Evolutionary conservation across 306 rosid genomes (phyloP), one percentile per base, ranked within the genome.

Genomic region (Prunus salicina): DNA sequence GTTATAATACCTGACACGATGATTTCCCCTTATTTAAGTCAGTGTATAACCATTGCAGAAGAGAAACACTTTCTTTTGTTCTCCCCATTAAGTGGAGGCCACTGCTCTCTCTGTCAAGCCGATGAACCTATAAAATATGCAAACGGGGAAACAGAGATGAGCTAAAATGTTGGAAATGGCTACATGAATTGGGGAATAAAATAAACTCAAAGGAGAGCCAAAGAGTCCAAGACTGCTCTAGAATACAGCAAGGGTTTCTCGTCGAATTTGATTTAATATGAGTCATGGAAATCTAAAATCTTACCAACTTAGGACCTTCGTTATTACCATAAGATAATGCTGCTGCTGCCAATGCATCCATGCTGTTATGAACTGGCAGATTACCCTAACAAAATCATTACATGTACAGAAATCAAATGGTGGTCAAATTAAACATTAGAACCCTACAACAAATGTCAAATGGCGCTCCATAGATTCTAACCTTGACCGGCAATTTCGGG

Each of bases 301-400:
- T 79, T 78, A 94, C 98, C 93, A 94, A 83, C 83, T 94, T 92
- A 58, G 98, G 98, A 51, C 96, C 97, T 76, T 94, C 93, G 20
- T 92, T 87, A 69, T 88, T 73, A 73, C 90, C 95, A 82, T 88
- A 94, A 65, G 96, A 90, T 60, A 94, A 84, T 15, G 98, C 97
- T n/a, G 95, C 95, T 74, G 95, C 97, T 20, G 97, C 97, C 88
- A 94, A 84, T 7, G 97, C 97, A 69, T 94, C 98, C 97, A 94
- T 90, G 83, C 97, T 92, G 71, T 92, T 94, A 84, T 94, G 97
- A 82, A 94, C 81, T 10, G 98, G 97, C 52, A 92, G 88, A 88
- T 88, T 89, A 81, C 97, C 98, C 98, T 94, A 74, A 64, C 76
- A 89, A 82, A 69, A 73, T 65, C 72, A 73, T 78, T 66, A 34